Base-by-base conservation (phyloP, 2,329 filamentous ascomycete species). In the Neonectria coccinea region DNA sequence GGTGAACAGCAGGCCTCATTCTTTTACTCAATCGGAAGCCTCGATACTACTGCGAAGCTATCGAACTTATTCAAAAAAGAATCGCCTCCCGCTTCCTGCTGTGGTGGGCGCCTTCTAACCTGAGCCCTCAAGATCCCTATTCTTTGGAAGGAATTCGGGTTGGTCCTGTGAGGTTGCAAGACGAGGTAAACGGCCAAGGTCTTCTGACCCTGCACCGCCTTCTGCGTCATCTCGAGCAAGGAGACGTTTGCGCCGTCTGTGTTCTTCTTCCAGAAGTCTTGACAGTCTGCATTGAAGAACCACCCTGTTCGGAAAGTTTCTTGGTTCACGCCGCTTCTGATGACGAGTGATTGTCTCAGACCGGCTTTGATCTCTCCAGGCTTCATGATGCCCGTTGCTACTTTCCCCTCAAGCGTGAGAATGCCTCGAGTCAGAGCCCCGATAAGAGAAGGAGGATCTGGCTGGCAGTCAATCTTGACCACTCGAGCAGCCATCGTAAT, bases 161-260 rank as follows among this genome's bases (percentile, higher is more conserved):
- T 51, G 16, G 39, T 33, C 25, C 27, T 48, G 20, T 31, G 36
- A 25, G 42, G 55, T 9, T 60, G 59, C n/a, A 66, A 36, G 20
- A 57, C 56, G 5, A 66, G 33, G 14, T 52, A 66, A 29, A 64
- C 45, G 1, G 51, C 64, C 1, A 56, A 48, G 1, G 45, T 31
- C 33, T 53, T 55, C 4, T 48, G 22, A 3, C 56, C 56, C 12
- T 56, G 45, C 11, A 36, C 36, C 11, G 18, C 54, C 11, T 60
- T 60, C n/a, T 52, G 51, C 12, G 48, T 48, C 64, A 66, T 63
- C 47, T 66, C 56, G 4, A 66, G 31, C 10, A 66, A n/a, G n/a
- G 29, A 16, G 4, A 64, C 44, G 8, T 48, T 22, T 14, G 33
- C 41, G 1, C 31, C 39, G 16, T 20, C 41, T 4, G 18, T 14